Conservation (phyloP, 2,329 filamentous ascomycete genomes). For the Aspergillus cejpii region DNA sequence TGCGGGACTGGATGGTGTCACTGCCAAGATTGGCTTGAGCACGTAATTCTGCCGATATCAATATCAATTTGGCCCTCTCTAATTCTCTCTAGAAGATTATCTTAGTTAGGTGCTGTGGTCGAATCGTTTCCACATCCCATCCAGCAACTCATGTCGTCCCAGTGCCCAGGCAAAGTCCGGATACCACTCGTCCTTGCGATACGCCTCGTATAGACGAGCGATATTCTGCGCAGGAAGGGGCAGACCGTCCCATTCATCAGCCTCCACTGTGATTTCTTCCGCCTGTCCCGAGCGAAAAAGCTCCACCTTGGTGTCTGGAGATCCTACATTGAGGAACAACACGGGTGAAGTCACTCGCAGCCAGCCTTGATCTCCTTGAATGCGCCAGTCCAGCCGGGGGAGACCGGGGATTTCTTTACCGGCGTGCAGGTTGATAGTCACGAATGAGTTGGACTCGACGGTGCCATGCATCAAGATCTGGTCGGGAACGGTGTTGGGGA, state of each 20-base stretch:
- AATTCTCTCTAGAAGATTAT: background rate
- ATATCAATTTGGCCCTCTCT: too few relatives aligned
- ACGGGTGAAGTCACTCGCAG: conserved; percentile 34
- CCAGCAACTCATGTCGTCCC: conserved; percentile 45
- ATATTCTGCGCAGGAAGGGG: conserved; percentile 45
- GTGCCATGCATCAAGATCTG: conserved; percentile 6
- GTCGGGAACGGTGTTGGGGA: conserved; percentile 5
- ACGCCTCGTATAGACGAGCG: conserved; percentile 52
- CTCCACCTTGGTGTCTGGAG: conserved; percentile 42
- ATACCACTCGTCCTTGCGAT: conserved; percentile 38
- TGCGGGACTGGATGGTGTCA: conserved; percentile 11
- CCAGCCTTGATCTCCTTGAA: conserved; percentile 35
- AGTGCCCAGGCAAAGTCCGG: conserved; percentile 44
- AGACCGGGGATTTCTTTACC: conserved; percentile 26
- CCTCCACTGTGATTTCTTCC: conserved; percentile 34
- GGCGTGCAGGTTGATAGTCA: conserved; percentile 47
- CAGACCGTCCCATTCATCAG: conserved; percentile 45
- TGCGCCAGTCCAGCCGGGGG: conserved; percentile 21
- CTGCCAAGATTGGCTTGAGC: too few relatives aligned
- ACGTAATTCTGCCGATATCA: too few relatives aligned
- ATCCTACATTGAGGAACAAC: conserved; percentile 29
- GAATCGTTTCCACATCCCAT: conserved; percentile 22
- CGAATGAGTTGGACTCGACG: conserved; percentile 17
- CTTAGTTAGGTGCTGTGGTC: background rate
- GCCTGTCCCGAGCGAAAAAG: conserved; percentile 47